These are phyloP conservation scores for Mortierella sp. DNA, from an alignment of 371 early-diverging fungal species.

Conservation along the genomic window DNA sequence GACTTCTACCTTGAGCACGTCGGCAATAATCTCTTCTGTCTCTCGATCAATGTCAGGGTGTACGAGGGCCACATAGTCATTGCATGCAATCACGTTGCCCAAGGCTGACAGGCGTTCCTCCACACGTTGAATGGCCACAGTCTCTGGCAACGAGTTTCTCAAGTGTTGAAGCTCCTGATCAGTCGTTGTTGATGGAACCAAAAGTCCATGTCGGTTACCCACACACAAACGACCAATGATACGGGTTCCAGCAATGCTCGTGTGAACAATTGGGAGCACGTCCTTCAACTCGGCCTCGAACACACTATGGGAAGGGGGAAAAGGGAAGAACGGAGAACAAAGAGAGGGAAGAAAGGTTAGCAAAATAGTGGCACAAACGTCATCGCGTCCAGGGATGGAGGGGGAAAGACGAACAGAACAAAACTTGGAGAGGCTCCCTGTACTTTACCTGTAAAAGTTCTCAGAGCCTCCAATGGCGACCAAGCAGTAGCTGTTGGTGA, in stretches of 20 bases:
- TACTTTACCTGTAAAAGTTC: slow-evolving; percentile 91
- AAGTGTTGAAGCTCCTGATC: slow-evolving; percentile 99
- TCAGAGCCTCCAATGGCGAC: slow-evolving; percentile 98
- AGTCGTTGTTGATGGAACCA: slow-evolving; percentile 97
- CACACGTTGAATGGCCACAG: slow-evolving; percentile 95
- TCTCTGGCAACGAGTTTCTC: slow-evolving; percentile 97
- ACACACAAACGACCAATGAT: slow-evolving; percentile 97
- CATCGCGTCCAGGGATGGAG: too few species aligned
- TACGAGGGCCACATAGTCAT: slow-evolving; percentile 99
- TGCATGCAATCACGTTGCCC: slow-evolving; percentile 99
- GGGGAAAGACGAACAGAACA: too few species aligned
- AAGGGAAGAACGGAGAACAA: neutral
- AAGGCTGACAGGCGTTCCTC: slow-evolving; percentile 99
- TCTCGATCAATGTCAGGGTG: slow-evolving; percentile 99
- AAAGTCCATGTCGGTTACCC: slow-evolving; percentile 97
- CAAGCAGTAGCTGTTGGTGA: slow-evolving; percentile 99
- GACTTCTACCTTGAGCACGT: slow-evolving; percentile 98
- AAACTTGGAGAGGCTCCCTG: too few species aligned
- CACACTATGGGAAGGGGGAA: slow-evolving; percentile 68
- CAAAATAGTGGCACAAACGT: too few species aligned
- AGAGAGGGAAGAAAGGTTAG: slow-evolving; percentile 14
- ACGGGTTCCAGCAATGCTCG: slow-evolving; percentile 98
- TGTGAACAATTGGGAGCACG: slow-evolving; percentile 98
- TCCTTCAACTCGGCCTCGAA: slow-evolving; percentile 96
- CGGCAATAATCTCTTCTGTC: slow-evolving; percentile 99